Percentiles rank a stretch among this genome's conserved stretches.
phyloP scores from a whole-genome alignment of 106 monocot species.

The Hemerocallis citrina region DNA sequence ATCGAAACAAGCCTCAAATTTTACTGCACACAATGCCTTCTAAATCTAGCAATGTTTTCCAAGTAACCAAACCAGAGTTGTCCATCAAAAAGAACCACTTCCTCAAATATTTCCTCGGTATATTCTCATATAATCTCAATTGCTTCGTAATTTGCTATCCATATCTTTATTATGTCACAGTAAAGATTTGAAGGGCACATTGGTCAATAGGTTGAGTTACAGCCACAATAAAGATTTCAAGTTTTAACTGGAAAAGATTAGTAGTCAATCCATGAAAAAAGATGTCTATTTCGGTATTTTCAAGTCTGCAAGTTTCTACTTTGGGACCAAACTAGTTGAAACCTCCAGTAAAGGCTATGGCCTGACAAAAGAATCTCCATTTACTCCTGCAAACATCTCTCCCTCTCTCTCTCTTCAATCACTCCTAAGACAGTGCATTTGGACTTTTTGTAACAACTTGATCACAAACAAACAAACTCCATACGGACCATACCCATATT shows the following conservation, averaged over 20 bases:
- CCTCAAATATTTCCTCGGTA: no score
- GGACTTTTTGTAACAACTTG: slow-evolving; percentile 6
- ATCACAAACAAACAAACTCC: background rate
- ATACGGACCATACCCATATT: background rate
- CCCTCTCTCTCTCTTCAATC: background rate
- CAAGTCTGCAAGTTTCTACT: background rate
- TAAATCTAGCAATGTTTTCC: no score
- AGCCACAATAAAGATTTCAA: no score
- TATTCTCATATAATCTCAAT: no score
- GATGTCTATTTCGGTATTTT: background rate
- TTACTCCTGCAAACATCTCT: background rate
- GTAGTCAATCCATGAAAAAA: background rate
- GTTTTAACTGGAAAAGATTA: background rate
- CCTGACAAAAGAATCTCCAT: slow-evolving; percentile 3
- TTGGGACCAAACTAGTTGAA: slow-evolving; percentile 8
- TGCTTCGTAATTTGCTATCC: background rate
- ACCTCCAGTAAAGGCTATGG: slow-evolving; percentile 4
- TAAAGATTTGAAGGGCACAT: no score
- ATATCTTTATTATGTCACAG: background rate
- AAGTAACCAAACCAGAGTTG: no score
- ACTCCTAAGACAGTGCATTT: background rate
- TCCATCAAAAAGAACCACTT: no score
- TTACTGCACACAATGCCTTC: no score
- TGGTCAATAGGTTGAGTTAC: no score
- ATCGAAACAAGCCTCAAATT: no score